A percentile compares a stretch with the other conserved stretches of the same genome.
These are phyloP conservation scores for Orbilia brochopaga DNA, from an alignment of 2,329 filamentous ascomycete genomes.

Conservation along the genomic window DNA sequence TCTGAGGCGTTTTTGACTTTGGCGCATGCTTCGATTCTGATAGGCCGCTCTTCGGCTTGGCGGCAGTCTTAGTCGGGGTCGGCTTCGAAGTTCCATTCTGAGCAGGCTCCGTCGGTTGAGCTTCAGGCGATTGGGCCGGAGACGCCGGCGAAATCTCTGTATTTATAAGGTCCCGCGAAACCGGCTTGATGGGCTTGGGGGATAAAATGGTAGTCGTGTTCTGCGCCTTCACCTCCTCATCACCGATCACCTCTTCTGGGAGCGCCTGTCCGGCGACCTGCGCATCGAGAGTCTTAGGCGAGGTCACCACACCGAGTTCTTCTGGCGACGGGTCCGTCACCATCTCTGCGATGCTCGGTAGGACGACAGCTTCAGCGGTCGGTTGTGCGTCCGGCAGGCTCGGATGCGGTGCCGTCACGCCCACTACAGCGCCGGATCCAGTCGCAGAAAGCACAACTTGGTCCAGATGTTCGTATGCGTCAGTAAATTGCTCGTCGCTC, in stretches of 20 bases:
- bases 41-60: conserved; percentile 21
- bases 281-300: conserved; percentile 18
- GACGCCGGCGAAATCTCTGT: conserved; percentile 19
- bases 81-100: conserved; percentile 33
- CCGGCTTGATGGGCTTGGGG: conserved; percentile 43
- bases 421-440: conserved; percentile 33
- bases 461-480: conserved; percentile 46
- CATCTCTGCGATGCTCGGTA: conserved; percentile 37
- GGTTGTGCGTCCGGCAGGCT: background rate
- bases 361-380: conserved; percentile 17
- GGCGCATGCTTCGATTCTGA: conserved; percentile 33
- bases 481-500: conserved; percentile 41
- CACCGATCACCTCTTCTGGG: conserved; percentile 30
- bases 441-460: conserved; percentile 43
- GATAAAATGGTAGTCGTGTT: conserved; percentile 13
- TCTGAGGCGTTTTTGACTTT: conserved; percentile 4
- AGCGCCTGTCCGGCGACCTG: conserved; percentile 18
- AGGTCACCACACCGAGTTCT: conserved; percentile 12
- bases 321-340: conserved; percentile 24
- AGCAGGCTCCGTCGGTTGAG: background rate
- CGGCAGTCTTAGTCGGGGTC: conserved; percentile 11
- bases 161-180: conserved; percentile 35
- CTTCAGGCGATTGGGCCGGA: background rate
- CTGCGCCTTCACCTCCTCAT: conserved; percentile 9
- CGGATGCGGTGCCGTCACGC: conserved; percentile 30